Percentiles rank a stretch among this genome's conserved stretches.
These are phyloP conservation scores for Endoconidiophora polonica DNA, from an alignment of 2,329 filamentous ascomycete species.

Conservation along the genomic window DNA sequence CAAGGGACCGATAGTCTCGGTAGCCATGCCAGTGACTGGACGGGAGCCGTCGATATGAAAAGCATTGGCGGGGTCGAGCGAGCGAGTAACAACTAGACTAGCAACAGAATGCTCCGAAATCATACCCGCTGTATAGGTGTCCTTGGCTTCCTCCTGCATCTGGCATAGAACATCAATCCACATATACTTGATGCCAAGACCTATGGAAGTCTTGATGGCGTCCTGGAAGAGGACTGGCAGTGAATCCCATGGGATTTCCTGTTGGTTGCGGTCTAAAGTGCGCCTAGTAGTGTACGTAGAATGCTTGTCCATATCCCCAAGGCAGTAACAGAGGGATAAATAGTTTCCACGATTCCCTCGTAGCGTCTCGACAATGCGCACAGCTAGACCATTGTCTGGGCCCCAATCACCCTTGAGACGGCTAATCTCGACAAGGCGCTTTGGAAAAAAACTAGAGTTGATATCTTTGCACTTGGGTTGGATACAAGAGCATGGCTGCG, in stretches of 20 bases:
- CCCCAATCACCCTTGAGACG: constrained; percentile 6
- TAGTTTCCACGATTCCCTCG: constrained; percentile 5
- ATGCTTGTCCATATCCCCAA: neutral
- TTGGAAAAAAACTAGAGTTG: neutral
- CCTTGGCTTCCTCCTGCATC: neutral
- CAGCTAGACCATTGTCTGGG: neutral
- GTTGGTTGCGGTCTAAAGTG: constrained; percentile 1
- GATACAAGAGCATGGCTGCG: constrained; percentile 1
- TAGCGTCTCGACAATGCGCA: constrained; percentile 3
- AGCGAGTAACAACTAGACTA: neutral
- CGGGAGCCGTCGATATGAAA: neutral
- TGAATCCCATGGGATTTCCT: constrained; percentile 4
- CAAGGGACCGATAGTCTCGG: neutral
- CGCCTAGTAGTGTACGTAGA: neutral
- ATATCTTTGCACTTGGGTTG: neutral
- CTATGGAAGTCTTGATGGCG: constrained; percentile 3
- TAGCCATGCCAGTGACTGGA: neutral
- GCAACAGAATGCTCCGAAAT: neutral
- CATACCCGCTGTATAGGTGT: neutral
- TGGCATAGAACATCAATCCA: constrained; percentile 5
- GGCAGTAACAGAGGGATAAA: constrained; percentile 3
- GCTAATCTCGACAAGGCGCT: constrained; percentile 4
- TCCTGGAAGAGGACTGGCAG: constrained; percentile 1
- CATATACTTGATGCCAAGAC: constrained; percentile 5
- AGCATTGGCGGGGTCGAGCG: too few relatives aligned